Evolutionary conservation across 2,329 filamentous ascomycete genomes (phyloP).

Genomic region (Basipetospora sp.): DNA sequence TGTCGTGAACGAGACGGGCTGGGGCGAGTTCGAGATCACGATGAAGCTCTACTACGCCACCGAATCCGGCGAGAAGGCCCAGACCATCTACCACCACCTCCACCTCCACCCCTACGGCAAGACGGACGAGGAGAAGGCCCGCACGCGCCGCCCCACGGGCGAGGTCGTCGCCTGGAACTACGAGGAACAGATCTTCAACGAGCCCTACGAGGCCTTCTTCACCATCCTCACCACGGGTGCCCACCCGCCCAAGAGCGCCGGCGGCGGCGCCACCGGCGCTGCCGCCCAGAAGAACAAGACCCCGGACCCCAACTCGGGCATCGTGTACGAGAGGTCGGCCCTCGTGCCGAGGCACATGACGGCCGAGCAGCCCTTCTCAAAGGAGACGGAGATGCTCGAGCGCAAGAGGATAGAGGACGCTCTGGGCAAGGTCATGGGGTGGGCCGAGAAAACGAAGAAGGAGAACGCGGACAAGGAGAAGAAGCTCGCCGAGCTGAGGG

Average conservation of each 20-base stretch:
- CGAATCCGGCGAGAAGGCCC: slow-evolving; percentile 79
- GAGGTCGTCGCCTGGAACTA: slow-evolving; percentile 68
- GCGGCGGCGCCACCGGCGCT: slow-evolving; percentile 38
- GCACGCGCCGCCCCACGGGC: slow-evolving; percentile 40
- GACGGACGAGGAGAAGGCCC: slow-evolving; percentile 56
- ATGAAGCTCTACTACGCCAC: slow-evolving; percentile 87
- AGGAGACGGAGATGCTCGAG: slow-evolving; percentile 52
- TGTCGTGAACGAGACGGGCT: slow-evolving; percentile 79
- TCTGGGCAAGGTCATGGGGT: slow-evolving; percentile 45
- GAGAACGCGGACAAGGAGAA: slow-evolving; percentile 52
- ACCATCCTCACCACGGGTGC: slow-evolving; percentile 67
- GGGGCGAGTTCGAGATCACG: slow-evolving; percentile 95
- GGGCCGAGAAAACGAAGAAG: slow-evolving; percentile 42
- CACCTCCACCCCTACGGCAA: slow-evolving; percentile 82
- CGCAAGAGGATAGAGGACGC: slow-evolving; percentile 48
- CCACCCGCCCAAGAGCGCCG: slow-evolving; percentile 27
- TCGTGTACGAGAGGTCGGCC: slow-evolving; percentile 52
- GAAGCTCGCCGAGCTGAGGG: slow-evolving; percentile 45
- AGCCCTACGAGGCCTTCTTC: slow-evolving; percentile 85
- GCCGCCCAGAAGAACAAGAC: slow-evolving; percentile 30
- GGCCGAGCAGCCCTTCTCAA: slow-evolving; percentile 58
- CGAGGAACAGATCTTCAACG: slow-evolving; percentile 93
- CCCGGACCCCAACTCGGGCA: slow-evolving; percentile 26
- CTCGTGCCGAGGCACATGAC: slow-evolving; percentile 57
- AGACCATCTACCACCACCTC: slow-evolving; percentile 87